Percentiles rank a stretch among this genome's conserved stretches.
Evolutionary conservation across 1,139 yeast genomes (phyloP).

Genomic region (Saccharomyces hybrid): DNA sequence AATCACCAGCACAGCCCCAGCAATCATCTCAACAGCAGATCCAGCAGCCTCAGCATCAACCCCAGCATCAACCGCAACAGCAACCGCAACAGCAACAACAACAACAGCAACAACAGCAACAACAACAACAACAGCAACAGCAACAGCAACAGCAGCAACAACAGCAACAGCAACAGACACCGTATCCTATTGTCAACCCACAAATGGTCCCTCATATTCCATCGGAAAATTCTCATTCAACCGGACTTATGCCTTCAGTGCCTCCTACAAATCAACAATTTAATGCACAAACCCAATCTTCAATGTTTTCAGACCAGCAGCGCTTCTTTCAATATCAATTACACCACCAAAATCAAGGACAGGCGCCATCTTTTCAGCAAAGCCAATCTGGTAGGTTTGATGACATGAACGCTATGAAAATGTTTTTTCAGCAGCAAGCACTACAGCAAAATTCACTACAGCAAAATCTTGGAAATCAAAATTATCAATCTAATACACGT

Average conservation of each 20-base stretch:
- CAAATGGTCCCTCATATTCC: conserved; percentile 1
- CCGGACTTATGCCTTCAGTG: background rate
- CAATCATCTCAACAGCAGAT: conserved; percentile 10
- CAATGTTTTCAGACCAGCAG: background rate
- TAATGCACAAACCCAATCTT: background rate
- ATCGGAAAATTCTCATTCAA: background rate
- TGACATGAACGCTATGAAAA: background rate
- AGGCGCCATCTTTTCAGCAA: background rate
- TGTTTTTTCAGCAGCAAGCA: background rate
- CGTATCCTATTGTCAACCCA: background rate
- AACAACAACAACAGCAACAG: background rate
- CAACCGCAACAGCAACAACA: conserved; percentile 5
- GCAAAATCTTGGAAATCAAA: background rate
- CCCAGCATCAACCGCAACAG: conserved; percentile 6
- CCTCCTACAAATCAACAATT: background rate
- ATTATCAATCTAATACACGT: background rate
- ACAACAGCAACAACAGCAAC: conserved; percentile 2
- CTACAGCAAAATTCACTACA: background rate
- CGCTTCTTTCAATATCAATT: background rate
- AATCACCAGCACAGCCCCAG: conserved; percentile 9
- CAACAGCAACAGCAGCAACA: conserved; percentile 10
- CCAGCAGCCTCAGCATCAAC: conserved; percentile 13
- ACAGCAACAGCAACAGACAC: conserved; percentile 8
- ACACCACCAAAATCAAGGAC: background rate
- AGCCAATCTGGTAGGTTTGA: background rate